These are phyloP conservation scores for Thermoascus crustaceus DNA, from an alignment of 2,329 filamentous ascomycete genomes.

Conservation along the genomic window DNA sequence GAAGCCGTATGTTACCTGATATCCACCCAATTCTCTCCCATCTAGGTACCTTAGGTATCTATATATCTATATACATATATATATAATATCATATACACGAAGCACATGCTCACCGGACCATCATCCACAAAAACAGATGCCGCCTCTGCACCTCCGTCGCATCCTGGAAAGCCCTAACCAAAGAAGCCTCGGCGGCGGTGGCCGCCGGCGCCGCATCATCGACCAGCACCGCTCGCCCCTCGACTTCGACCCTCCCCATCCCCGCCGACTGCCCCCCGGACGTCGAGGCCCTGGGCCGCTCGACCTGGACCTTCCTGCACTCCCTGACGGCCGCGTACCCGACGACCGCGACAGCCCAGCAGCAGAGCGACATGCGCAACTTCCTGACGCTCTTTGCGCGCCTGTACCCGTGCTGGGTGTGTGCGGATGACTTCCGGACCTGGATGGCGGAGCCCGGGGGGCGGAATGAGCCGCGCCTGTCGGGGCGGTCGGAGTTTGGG, in stretches of 20 bases:
- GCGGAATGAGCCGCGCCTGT: constrained; percentile 55
- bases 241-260: constrained; percentile 29
- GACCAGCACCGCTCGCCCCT: constrained; percentile 24
- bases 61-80: no score
- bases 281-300: constrained; percentile 76
- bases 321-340: constrained; percentile 86
- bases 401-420: constrained; percentile 92
- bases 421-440: constrained; percentile 78
- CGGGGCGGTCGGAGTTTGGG: constrained; percentile 41
- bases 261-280: constrained; percentile 76
- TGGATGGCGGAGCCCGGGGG: constrained; percentile 60
- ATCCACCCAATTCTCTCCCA: background rate
- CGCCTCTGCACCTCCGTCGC: constrained; percentile 41
- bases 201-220: constrained; percentile 13
- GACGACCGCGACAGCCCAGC: constrained; percentile 52
- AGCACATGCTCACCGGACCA: no score
- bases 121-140: no score
- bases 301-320: constrained; percentile 90
- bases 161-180: constrained; percentile 39
- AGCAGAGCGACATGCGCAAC: constrained; percentile 67
- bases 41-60: background rate
- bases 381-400: constrained; percentile 78
- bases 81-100: no score
- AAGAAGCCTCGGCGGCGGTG: constrained; percentile 24
- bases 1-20: constrained; percentile 35